phyloP scores from a whole-genome alignment of 345 rosid genomes.

The Gynandropsis gynandra region DNA sequence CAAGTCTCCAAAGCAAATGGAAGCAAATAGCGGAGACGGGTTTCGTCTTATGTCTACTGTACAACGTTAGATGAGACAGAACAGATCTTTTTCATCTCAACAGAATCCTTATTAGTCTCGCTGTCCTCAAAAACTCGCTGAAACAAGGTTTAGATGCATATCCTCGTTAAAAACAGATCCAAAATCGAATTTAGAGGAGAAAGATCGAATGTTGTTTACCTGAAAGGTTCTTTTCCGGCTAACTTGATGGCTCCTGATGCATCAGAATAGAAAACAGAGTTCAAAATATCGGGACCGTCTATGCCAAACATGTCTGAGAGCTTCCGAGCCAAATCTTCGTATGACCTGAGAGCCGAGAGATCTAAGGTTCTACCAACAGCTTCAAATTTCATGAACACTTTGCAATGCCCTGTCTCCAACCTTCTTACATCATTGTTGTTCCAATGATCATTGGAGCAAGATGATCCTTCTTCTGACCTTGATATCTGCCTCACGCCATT shows the following conservation, averaged over 20 bases:
- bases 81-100: too few species aligned
- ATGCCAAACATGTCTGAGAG: constrained; percentile 73
- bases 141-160: too few species aligned
- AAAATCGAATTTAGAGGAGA: too few species aligned
- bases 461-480: constrained; percentile 61
- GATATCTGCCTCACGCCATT: constrained; percentile 29
- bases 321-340: constrained; percentile 62
- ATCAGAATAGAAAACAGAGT: constrained; percentile 60
- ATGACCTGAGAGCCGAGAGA: constrained; percentile 62
- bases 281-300: constrained; percentile 53
- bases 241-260: constrained; percentile 55
- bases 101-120: constrained; percentile 71
- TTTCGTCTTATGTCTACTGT: too few species aligned
- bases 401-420: constrained; percentile 67
- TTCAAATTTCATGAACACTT: constrained; percentile 82
- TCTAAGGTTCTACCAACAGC: constrained; percentile 84
- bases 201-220: constrained; percentile 29
- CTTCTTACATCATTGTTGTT: constrained; percentile 33
- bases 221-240: constrained; percentile 78
- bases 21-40: too few species aligned
- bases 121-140: constrained; percentile 85
- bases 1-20: too few species aligned
- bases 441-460: constrained; percentile 31
- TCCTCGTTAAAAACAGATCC: too few species aligned
- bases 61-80: too few species aligned